These are phyloP conservation scores for Mastigamoeba balamuthi DNA, from an alignment of 78 protist species.

Conservation along the genomic window DNA sequence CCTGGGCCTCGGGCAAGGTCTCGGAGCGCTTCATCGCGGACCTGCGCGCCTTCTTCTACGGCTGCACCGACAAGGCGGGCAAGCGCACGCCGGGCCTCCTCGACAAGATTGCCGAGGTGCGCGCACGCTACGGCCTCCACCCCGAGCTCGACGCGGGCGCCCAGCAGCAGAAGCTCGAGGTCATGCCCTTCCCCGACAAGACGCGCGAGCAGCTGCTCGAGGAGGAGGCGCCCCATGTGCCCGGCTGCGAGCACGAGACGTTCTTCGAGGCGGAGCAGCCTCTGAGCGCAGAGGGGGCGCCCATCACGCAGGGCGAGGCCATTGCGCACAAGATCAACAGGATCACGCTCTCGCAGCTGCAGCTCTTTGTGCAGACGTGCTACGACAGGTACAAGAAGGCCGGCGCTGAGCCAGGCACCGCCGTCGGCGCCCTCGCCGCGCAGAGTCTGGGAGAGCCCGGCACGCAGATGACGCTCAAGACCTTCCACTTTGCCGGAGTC, in stretches of 20 bases:
- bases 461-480: slow-evolving; percentile 99
- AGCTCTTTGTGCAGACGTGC: neutral
- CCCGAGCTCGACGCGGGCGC: too few relatives aligned
- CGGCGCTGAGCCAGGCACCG: slow-evolving; percentile 88
- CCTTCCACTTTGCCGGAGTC: slow-evolving; percentile 99
- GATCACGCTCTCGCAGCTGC: neutral
- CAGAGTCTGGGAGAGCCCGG: slow-evolving; percentile 98
- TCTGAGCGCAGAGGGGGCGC: too few relatives aligned
- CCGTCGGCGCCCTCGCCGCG: slow-evolving; percentile 98
- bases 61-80: too few relatives aligned
- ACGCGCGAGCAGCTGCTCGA: too few relatives aligned
- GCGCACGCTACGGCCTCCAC: slow-evolving; percentile 2
- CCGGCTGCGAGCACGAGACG: too few relatives aligned
- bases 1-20: slow-evolving; percentile 1
- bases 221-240: too few relatives aligned
- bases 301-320: too few relatives aligned
- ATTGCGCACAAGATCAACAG: too few relatives aligned
- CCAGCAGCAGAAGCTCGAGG: too few relatives aligned
- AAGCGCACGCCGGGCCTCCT: too few relatives aligned
- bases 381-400: neutral
- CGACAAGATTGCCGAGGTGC: slow-evolving; percentile 3
- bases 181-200: too few relatives aligned
- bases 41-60: slow-evolving; percentile 7
- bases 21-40: slow-evolving; percentile 25
- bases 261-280: too few relatives aligned